Evolutionary conservation across 139 green algal genomes (phyloP).

Genomic region (Ettlia oleoabundans): DNA sequence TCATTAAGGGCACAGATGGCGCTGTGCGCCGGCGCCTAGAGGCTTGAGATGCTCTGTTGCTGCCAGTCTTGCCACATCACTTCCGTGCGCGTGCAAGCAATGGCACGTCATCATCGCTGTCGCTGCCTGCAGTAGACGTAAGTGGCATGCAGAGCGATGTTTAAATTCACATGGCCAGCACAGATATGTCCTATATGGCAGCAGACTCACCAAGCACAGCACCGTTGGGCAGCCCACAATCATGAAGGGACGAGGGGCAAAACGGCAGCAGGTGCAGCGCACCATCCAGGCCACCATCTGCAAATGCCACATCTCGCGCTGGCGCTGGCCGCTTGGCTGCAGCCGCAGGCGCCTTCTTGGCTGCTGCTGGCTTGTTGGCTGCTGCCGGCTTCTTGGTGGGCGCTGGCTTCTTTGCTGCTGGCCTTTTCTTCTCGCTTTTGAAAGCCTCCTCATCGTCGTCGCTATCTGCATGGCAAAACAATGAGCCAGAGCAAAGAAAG

Average conservation of each 20-base stretch:
- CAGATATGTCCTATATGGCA: background rate
- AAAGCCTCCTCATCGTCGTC: slow-evolving; percentile 36
- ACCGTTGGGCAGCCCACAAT: background rate
- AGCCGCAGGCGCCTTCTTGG: background rate
- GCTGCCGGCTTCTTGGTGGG: slow-evolving; percentile 1
- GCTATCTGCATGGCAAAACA: background rate
- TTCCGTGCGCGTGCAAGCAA: slow-evolving; percentile 11
- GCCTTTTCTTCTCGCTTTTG: slow-evolving; percentile 22
- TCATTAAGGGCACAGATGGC: too few species aligned
- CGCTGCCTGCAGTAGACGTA: background rate
- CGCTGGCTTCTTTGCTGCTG: slow-evolving; percentile 15
- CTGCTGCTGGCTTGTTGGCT: slow-evolving; percentile 30
- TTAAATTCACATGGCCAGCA: background rate
- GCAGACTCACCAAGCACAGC: background rate
- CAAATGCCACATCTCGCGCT: slow-evolving; percentile 27
- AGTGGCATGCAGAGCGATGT: background rate
- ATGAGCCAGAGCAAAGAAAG: background rate
- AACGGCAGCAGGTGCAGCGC: background rate
- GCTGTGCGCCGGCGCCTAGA: too few species aligned
- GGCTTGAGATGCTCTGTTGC: too few species aligned
- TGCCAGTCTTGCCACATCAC: too few species aligned
- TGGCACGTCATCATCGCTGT: slow-evolving; percentile 40
- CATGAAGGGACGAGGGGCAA: background rate
- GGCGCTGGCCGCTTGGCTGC: background rate
- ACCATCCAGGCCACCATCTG: slow-evolving; percentile 32